Evolutionary conservation across 1,284 basidiomycete species (phyloP), one percentile per base, ranked within the genome.

Genomic region (Ceratorhiza oryzae-sativae): DNA sequence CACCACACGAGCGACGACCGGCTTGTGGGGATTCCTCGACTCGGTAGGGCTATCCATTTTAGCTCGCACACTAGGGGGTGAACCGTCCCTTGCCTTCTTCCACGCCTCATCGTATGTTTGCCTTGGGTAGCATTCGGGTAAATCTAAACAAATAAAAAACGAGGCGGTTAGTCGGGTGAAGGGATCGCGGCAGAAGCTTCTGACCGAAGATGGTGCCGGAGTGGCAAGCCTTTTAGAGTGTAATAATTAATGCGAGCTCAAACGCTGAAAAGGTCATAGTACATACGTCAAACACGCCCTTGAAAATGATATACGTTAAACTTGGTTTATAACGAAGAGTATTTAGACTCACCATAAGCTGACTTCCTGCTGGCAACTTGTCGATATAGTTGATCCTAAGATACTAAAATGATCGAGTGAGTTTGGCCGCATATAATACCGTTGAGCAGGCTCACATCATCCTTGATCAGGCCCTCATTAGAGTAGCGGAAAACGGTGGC

Each of bases 231-330:
- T 67, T 27, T 60, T 13, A 2, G 36, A 18, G 18, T 23, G 34
- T 27, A 25, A 12, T 23, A n/a, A 48, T 55, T 25, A 53, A 10
- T 49, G 2, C 2, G 46, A n/a, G 3, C 9, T 45, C 25, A 27
- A 5, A 27, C 25, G 4, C 15, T 1, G 2, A 41, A 3, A 1
- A 20, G 36, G n/a, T 12, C 13, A 39, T 18, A 2, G 45, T 20
- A 12, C 63, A 20, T 42, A 67, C 63, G 55, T 67, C 63, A 42
- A 67, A 67, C 20, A 67, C 34, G 3, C 46, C 63, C 61, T 65
- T 15, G 49, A 32, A 30, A 48, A 39, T 3, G 8, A n/a, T 27
- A 3, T 10, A 4, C 18, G 27, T 30, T 13, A 32, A 41, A 1
- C 8, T 32, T 4, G 6, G 42, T 49, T 46, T 10, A 15, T 18